Percentiles rank a stretch among this genome's conserved stretches.
Conservation (phyloP, 257 asterid genomes). For the Ajuga chamaepitys region DNA sequence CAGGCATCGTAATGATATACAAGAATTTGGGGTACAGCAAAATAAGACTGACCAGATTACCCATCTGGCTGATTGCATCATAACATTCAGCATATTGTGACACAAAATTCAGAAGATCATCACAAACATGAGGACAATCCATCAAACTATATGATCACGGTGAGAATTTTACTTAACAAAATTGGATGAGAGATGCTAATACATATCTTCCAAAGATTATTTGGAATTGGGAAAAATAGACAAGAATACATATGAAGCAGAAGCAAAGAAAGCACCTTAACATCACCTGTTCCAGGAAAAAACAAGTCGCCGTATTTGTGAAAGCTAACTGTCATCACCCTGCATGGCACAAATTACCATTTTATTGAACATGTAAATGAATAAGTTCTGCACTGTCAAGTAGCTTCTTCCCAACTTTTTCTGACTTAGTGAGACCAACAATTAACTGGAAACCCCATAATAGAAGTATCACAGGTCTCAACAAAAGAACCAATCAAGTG, state of each 20-base stretch:
- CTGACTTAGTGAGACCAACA: not conserved
- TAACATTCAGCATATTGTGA: not conserved
- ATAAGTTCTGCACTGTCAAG: not conserved
- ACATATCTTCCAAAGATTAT: not conserved
- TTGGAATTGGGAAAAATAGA: not conserved
- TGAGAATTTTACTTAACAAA: conserved; percentile 5
- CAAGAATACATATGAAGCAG: conserved; percentile 5
- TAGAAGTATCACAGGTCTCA: not conserved
- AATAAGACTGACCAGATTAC: not conserved
- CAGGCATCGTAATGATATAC: not conserved
- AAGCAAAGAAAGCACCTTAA: conserved; percentile 59
- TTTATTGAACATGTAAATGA: not conserved
- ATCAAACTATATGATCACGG: not conserved
- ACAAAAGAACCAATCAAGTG: not conserved
- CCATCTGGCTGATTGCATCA: not conserved
- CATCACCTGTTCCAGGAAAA: conserved; percentile 98
- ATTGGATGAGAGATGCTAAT: conserved; percentile 4
- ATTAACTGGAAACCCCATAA: not conserved
- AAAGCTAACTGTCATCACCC: conserved; percentile 99
- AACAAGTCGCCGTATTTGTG: conserved; percentile 95
- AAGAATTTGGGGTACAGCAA: not conserved
- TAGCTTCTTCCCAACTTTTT: not conserved
- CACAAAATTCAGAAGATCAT: not conserved
- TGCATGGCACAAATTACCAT: conserved; percentile 30
- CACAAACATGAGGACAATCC: not conserved